Percentiles rank a stretch among this genome's conserved stretches.
phyloP scores from a whole-genome alignment of 192 early-diverging fungal species.

The Phlyctochytrium planicorne region DNA sequence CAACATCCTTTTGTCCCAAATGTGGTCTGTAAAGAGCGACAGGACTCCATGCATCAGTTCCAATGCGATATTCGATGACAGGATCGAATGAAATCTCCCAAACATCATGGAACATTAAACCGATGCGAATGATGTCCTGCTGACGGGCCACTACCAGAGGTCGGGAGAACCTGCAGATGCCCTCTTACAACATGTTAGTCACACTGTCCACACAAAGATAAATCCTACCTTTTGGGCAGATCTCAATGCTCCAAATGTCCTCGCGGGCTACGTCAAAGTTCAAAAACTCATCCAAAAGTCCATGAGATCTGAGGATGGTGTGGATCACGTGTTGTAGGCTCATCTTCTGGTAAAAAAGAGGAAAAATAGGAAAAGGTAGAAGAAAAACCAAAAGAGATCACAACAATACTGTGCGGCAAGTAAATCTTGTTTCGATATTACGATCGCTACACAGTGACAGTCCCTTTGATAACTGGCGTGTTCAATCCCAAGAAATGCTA shows the following conservation, averaged over 20 bases:
- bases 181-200: not conserved
- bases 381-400: too few relatives aligned
- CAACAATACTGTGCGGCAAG: too few relatives aligned
- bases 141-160: not conserved
- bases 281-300: not conserved
- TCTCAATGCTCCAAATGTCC: constrained; percentile 7
- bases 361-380: too few relatives aligned
- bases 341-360: too few relatives aligned
- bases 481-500: too few relatives aligned
- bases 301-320: not conserved
- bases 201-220: too few relatives aligned
- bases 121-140: not conserved
- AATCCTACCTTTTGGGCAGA: constrained; percentile 3
- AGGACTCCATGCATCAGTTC: not conserved
- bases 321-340: not conserved
- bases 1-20: constrained; percentile 1
- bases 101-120: constrained; percentile 5
- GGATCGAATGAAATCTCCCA: constrained; percentile 7
- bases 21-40: constrained; percentile 4
- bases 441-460: too few relatives aligned
- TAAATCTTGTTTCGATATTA: too few relatives aligned
- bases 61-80: not conserved
- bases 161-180: constrained; percentile 2
- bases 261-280: not conserved
- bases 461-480: too few relatives aligned